phyloP scores from a whole-genome alignment of 108 stramenopile genomes.

The Cylindrotheca fusiformis region DNA sequence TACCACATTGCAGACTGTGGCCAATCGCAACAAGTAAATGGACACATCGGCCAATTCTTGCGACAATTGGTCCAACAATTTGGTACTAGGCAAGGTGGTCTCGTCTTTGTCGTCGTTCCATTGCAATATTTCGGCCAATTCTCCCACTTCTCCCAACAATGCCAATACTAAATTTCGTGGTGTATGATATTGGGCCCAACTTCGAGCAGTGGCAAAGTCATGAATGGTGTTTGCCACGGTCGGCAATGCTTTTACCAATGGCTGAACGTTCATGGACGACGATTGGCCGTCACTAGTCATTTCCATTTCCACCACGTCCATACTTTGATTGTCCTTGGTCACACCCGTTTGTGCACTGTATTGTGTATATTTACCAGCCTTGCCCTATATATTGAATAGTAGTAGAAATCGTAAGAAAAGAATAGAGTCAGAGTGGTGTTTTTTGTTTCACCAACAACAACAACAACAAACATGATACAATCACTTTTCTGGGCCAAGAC shows the following conservation, averaged over 20 bases:
- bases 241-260: not conserved
- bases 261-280: not conserved
- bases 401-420: conserved; percentile 1
- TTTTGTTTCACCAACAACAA: not conserved
- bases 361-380: conserved; percentile 75
- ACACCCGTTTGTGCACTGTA: conserved; percentile 78
- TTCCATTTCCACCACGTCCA: conserved; percentile 2
- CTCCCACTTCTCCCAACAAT: conserved; percentile 88
- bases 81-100: not conserved
- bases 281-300: not conserved
- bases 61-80: conserved; percentile 66
- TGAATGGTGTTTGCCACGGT: conserved; percentile 34
- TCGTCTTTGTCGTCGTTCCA: conserved; percentile 65
- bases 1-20: conserved; percentile 55
- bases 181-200: conserved; percentile 80
- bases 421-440: not conserved
- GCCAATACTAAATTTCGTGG: conserved; percentile 87
- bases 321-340: conserved; percentile 72
- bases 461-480: not conserved
- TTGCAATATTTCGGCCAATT: conserved; percentile 89
- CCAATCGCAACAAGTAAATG: conserved; percentile 84
- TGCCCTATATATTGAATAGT: conserved; percentile 25
- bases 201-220: conserved; percentile 61
- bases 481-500: not conserved
- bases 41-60: conserved; percentile 94